Evolutionary conservation across 176 grass and related monocot genomes (phyloP), one percentile per base, ranked within the genome.

Genomic region (Phyllostachys edulis): DNA sequence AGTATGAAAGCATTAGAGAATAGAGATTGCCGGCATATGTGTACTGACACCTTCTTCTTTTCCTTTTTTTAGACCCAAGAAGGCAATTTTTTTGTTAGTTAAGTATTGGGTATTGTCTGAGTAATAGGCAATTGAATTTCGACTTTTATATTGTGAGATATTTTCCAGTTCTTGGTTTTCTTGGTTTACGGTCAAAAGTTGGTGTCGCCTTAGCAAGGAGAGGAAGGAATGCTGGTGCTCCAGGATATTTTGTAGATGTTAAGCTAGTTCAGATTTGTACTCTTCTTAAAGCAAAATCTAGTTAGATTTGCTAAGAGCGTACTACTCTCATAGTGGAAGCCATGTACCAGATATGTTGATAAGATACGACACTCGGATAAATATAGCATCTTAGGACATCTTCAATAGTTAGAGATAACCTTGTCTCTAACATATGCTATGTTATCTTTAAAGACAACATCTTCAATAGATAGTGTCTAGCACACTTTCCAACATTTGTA

Each of bases 181-280:
- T 71, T 67, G 77, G 60, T 65, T 52, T 71, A 24, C 21, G 16
- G n/a, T 63, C 21, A 52, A 62, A 79, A 52, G 11, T 77, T 32
- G 37, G 73, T 34, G 27, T 47, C 74, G 12, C 75, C 49, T 69
- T 85, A 38, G 44, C 60, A 72, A 5, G 32, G 26, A 34, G 32
- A 2, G 39, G 5, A 27, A 9, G 44, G 49, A 49, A 40, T 82
- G 10, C 52, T 80, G 10, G 21, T 49, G 79, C 5, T 60, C 67
- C 36, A 80, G 62, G 26, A 76, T 27, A 61, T 81, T 68, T 68
- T 77, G n/a, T 76, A 18, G 3, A 34, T 39, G 23, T 38, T 57
- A 74, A 59, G 45, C 12, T 81, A 45, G 32, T 69, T 37, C 34
- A 23, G 61, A 69, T 79, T 79, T 39, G 44, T 14, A 49, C 55